Base-by-base conservation (phyloP, 2,329 filamentous ascomycete species). In the Juglanconis juglandina region DNA sequence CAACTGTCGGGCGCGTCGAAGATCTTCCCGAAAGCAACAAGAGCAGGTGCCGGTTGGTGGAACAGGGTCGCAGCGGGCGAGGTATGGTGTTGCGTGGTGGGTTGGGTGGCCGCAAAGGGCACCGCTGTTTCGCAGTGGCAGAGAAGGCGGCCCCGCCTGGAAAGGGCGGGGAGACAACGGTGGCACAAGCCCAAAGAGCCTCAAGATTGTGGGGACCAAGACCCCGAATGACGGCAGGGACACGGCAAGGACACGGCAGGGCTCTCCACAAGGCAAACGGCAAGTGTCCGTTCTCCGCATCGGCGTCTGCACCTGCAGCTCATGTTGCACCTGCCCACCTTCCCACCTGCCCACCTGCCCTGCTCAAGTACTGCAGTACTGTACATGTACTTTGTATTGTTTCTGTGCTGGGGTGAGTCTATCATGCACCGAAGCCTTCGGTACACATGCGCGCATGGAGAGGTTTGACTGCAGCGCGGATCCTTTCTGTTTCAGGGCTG, bases 51-150 rank as follows among this genome's bases (percentile, higher is more conserved):
- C 24, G 24, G 24, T 33, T 32, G 52, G 41, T 46, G 52, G 37
- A 46, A 54, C 52, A 54, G 13, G 24, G 52, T 54, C 32, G 52
- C 41, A 54, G 52, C 41, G 52, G n/a, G 52, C 24, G 30, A 24
- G 39, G 46, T 17, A 34, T 8, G 41, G 10, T 7, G 14, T 24
- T 37, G 39, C 41, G 44, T 44, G 30, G 33, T 17, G 11, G 41
- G 49, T 52, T 14, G 49, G 35, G 49, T 37, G 49, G 49, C 34
- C 33, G 49, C 7, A 7, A n/a, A 42, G 24, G 30, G 52, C 52
- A 54, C 55, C 55, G 55, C 55, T 46, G 32, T 57, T 57, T 57
- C 30, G 55, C 47, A 57, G 55, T 57, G 55, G 17, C 14, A 5
- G n/a, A n/a, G 35, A 17, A 11, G 14, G 33, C 30, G 5, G 14